Conservation (phyloP, 352 stramenopile species). For the Hyphochytrium catenoides region DNA sequence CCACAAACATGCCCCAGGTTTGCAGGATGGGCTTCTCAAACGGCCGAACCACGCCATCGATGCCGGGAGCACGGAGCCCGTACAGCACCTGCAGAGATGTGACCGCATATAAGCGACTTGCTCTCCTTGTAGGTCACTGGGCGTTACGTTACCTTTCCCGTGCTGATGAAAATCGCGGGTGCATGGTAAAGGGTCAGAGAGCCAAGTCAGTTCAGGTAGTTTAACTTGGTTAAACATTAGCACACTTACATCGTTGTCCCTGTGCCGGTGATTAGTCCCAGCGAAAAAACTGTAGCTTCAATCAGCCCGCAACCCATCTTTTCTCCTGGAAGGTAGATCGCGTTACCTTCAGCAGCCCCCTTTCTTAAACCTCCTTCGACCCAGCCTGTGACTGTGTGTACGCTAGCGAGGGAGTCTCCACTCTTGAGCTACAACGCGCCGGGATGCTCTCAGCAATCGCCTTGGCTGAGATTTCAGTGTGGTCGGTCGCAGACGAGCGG, state of each 20-base stretch:
- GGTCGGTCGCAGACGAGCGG: no score
- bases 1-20: conserved; percentile 88
- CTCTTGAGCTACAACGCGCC: no score
- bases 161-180: conserved; percentile 11
- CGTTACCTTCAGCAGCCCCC: no score
- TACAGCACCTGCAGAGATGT: conserved; percentile 57
- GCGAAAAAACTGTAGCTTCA: conserved; percentile 40
- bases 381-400: no score
- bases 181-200: background rate
- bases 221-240: background rate
- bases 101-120: background rate
- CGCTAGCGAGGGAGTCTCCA: no score
- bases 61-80: conserved; percentile 54
- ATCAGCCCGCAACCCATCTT: conserved; percentile 57
- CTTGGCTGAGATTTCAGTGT: no score
- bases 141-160: conserved; percentile 22
- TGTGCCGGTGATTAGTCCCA: conserved; percentile 51
- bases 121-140: background rate
- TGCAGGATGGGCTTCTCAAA: conserved; percentile 88
- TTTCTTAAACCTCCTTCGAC: no score
- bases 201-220: background rate
- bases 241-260: conserved; percentile 44
- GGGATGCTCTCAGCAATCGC: no score
- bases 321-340: no score
- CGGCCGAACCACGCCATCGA: conserved; percentile 58